phyloP scores from a whole-genome alignment of 345 rosid genomes.

The Erucastrum elatum region DNA sequence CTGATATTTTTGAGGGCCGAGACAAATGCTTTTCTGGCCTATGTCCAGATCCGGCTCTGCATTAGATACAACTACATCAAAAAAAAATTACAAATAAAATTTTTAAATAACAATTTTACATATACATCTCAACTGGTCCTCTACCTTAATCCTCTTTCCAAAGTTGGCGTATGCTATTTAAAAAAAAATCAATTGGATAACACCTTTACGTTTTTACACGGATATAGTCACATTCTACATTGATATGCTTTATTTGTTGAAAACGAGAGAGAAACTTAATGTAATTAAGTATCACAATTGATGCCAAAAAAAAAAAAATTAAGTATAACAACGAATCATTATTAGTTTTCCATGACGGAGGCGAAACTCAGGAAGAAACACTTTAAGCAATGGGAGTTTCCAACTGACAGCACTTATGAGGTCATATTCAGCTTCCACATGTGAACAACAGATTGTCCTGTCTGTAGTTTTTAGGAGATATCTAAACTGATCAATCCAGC shows the following conservation, averaged over 20 bases:
- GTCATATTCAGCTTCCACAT: not conserved
- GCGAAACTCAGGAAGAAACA: not conserved
- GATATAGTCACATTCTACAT: not conserved
- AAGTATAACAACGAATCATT: not conserved
- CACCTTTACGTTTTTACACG: not conserved
- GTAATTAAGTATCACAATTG: no score
- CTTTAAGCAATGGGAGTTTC: not conserved
- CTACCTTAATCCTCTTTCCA: not conserved
- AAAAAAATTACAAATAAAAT: no score
- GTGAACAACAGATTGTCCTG: not conserved
- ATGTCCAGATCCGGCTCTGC: no score
- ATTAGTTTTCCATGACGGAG: not conserved
- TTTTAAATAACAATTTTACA: no score
- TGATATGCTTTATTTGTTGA: not conserved
- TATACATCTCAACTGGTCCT: no score
- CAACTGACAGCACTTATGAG: not conserved
- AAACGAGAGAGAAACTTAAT: not conserved
- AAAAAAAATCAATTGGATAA: not conserved
- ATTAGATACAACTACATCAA: no score
- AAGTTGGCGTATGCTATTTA: not conserved
- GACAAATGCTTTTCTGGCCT: no score
- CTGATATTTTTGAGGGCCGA: no score
- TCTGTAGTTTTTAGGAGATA: not conserved
- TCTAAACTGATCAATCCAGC: not conserved
- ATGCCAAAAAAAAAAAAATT: no score